Percentiles rank a stretch among this genome's conserved stretches.
Conservation (phyloP, 345 rosid genomes). For the Passiflora organensis region DNA sequence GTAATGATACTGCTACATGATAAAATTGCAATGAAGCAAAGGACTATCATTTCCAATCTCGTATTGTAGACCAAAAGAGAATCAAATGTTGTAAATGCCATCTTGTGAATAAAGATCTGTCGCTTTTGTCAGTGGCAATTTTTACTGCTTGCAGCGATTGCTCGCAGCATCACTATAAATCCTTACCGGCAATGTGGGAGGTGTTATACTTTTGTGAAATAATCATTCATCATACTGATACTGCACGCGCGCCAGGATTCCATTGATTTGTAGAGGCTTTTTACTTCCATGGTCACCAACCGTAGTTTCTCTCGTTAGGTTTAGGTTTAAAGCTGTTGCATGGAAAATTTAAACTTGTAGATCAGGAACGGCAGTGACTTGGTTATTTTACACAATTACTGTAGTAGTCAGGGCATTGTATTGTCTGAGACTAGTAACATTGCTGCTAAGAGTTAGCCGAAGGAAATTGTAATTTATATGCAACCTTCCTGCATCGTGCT, state of each 20-base stretch:
- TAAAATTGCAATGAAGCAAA: conserved; percentile 5
- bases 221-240: not conserved
- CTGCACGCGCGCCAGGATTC: not conserved
- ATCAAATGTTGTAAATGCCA: conserved; percentile 22
- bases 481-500: too few relatives aligned
- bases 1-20: conserved; percentile 23
- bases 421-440: too few relatives aligned
- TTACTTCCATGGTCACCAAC: too few relatives aligned
- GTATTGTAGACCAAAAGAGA: conserved; percentile 11
- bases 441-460: too few relatives aligned
- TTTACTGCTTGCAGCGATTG: conserved; percentile 23
- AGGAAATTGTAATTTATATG: too few relatives aligned
- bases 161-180: conserved; percentile 21
- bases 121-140: conserved; percentile 15
- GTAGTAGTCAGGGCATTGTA: too few relatives aligned
- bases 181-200: conserved; percentile 10
- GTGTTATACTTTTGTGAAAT: conserved; percentile 2
- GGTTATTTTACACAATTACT: too few relatives aligned
- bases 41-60: conserved; percentile 8
- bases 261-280: too few relatives aligned
- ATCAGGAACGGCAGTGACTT: too few relatives aligned
- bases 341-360: too few relatives aligned
- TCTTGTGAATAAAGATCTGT: conserved; percentile 28
- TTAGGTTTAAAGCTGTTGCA: too few relatives aligned
- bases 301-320: too few relatives aligned